phyloP scores from a whole-genome alignment of 1,139 yeast genomes.

The Lodderomyces theae region DNA sequence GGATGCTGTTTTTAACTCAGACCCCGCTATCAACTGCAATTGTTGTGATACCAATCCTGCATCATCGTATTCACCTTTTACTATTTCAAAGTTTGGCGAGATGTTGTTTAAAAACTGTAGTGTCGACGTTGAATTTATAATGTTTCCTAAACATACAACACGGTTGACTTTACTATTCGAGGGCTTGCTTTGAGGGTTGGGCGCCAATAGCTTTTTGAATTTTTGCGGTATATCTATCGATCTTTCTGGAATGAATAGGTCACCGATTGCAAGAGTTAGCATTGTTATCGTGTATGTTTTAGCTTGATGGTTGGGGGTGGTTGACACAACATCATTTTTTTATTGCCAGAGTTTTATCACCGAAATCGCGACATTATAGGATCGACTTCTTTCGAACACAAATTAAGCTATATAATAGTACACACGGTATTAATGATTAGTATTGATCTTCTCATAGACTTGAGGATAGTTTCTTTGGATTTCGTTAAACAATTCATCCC shows the following conservation, averaged over 20 bases:
- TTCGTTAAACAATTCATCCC: conserved; percentile 66
- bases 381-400: too few relatives aligned
- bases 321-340: too few relatives aligned
- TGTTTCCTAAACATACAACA: conserved; percentile 83
- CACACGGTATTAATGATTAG: conserved; percentile 25
- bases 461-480: conserved; percentile 74
- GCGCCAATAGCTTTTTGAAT: conserved; percentile 66
- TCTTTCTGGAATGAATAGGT: conserved; percentile 84
- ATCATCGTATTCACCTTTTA: conserved; percentile 73
- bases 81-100: conserved; percentile 71
- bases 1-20: conserved; percentile 17
- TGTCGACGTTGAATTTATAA: conserved; percentile 67
- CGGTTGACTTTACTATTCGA: conserved; percentile 71
- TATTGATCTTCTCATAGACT: conserved; percentile 55
- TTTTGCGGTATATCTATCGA: conserved; percentile 58
- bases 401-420: background rate
- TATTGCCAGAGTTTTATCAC: background rate
- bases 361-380: background rate
- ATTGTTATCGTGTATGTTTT: too few relatives aligned
- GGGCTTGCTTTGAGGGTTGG: conserved; percentile 44
- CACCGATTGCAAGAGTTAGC: conserved; percentile 90
- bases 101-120: conserved; percentile 61
- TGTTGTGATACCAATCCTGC: conserved; percentile 32
- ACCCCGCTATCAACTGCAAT: conserved; percentile 26
- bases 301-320: too few relatives aligned